These are phyloP conservation scores for Lasiodiplodia sp. DNA, from an alignment of 2,329 filamentous ascomycete genomes.

Conservation along the genomic window DNA sequence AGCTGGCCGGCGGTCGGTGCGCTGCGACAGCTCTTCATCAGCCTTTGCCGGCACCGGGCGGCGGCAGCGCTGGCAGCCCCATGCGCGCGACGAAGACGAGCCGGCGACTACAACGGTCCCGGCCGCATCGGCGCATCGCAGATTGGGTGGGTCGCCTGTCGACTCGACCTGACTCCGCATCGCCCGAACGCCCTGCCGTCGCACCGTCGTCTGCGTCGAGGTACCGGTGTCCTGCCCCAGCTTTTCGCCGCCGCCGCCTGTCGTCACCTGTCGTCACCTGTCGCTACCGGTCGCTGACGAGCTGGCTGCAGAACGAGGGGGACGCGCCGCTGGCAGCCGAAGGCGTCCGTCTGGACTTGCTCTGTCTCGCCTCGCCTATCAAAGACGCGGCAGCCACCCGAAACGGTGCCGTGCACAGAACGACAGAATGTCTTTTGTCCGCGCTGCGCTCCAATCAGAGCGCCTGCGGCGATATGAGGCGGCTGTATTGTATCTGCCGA, in stretches of 20 bases:
- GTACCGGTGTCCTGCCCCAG: background rate
- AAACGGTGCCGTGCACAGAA: slow-evolving; percentile 3
- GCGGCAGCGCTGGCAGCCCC: background rate
- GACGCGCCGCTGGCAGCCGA: background rate
- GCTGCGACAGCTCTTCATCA: background rate
- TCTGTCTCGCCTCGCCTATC: background rate
- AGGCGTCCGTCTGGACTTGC: background rate
- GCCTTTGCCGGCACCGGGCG: background rate
- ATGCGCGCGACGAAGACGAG: background rate
- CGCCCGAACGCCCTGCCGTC: background rate
- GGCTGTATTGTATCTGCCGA: background rate
- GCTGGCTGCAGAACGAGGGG: background rate
- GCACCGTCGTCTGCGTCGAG: background rate
- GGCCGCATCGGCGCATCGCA: background rate
- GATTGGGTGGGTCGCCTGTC: slow-evolving; percentile 3
- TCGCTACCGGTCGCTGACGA: background rate
- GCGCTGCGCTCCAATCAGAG: slow-evolving; percentile 1
- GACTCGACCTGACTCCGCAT: slow-evolving; percentile 4
- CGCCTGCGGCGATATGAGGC: background rate
- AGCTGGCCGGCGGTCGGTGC: background rate
- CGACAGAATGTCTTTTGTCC: background rate
- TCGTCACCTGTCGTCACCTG: background rate
- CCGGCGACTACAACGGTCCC: background rate
- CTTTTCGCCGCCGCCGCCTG: background rate
- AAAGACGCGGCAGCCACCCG: background rate